phyloP scores from a whole-genome alignment of 2,329 filamentous ascomycete genomes.

The Thielaviopsis euricoi region DNA sequence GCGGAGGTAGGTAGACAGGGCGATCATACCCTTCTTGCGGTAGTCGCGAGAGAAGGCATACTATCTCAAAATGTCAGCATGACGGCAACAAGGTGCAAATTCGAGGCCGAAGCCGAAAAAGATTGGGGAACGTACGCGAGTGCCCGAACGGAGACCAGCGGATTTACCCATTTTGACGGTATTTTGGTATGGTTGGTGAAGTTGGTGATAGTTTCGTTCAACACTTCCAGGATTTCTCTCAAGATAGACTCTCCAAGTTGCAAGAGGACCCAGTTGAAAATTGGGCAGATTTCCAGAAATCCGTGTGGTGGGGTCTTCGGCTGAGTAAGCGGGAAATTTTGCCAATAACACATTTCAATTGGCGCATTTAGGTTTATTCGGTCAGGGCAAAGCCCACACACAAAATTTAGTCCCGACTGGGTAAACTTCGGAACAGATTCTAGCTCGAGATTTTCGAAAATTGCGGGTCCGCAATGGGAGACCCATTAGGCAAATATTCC shows the following conservation, averaged over 20 bases:
- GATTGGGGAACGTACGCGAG: conserved; percentile 46
- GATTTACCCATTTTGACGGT: conserved; percentile 64
- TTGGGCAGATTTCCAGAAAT: conserved; percentile 11
- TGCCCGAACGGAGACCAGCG: conserved; percentile 73
- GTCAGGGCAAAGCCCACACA: conserved; percentile 11
- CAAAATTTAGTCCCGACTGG: conserved; percentile 5
- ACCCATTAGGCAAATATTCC: conserved; percentile 1
- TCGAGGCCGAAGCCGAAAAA: conserved; percentile 11
- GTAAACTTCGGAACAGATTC: conserved; percentile 9
- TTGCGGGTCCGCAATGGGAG: background rate
- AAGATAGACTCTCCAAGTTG: conserved; percentile 11
- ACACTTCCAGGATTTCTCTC: conserved; percentile 11
- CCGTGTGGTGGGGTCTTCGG: conserved; percentile 9
- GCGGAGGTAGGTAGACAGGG: conserved; percentile 83
- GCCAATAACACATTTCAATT: background rate
- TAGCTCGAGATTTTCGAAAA: background rate
- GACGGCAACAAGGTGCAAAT: conserved; percentile 6
- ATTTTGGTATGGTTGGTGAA: conserved; percentile 11
- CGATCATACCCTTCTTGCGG: conserved; percentile 90
- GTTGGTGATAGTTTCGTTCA: conserved; percentile 9
- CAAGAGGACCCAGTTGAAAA: conserved; percentile 9
- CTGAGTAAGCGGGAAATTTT: conserved; percentile 7
- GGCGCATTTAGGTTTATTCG: conserved; percentile 7
- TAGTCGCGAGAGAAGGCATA: conserved; percentile 91
- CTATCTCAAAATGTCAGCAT: conserved; percentile 21